Evolutionary conservation across 169 alveolate species (phyloP), one percentile per base, ranked within the genome.

Genomic region (Plasmodium gaboni): DNA sequence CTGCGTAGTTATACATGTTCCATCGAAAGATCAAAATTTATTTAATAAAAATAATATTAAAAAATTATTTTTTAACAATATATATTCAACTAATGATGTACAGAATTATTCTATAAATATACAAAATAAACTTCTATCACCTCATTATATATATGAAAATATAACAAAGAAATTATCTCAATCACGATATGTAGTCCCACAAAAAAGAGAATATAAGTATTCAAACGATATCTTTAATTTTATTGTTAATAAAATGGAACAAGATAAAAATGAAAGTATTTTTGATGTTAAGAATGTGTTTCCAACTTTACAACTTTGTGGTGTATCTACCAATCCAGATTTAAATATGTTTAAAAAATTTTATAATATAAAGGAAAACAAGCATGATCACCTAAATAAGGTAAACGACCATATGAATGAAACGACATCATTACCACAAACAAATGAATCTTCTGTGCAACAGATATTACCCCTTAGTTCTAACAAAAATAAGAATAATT

Each of bases 1-100:
- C 26, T 83, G 91, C 59, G 64, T 83, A 55, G 55, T 83, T 68
- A 38, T 83, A 26, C 91, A 83, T 42, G 91, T 83, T 24, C 91
- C 91, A 7, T 9, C 68, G 3, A 24, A 38, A 2, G 19, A 67
- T 61, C 38, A 38, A 44, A 38, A 68, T 17, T 17, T 15, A 7
- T 83, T 68, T 61, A 4, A 42, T 51, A 68, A 83, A 71, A 60
- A 42, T 22, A 24, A 68, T 1, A 63, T 83, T 26, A 83, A 67
- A 71, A 69, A 68, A 68, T 60, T 68, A 38, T 83, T 83, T 71
- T 59, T 44, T 55, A 15, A 83, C 51, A 83, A 68, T 63, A 83
- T 83, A 42, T 53, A 67, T 55, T 83, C 91, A 7, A 38, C 17
- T 2, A 68, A 59, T 15, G 63, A 53, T 22, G 72, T 83, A 8